Conservation (phyloP, 805 yeast species). For the Lipomyces mesembrius region DNA sequence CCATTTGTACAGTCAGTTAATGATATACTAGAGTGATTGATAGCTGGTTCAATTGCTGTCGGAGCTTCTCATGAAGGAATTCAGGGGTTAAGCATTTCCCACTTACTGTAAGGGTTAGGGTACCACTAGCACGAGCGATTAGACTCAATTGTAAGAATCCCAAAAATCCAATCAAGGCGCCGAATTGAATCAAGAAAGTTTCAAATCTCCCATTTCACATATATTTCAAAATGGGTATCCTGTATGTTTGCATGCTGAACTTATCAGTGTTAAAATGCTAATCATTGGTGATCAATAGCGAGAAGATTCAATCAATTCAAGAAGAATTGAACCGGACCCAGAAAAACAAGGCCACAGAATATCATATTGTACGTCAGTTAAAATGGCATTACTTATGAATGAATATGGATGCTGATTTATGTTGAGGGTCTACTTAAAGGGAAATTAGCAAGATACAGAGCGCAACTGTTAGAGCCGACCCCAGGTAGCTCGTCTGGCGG, state of each 20-base stretch:
- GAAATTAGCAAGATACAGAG: slow-evolving; percentile 81
- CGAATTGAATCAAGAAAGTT: too few relatives aligned
- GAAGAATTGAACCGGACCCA: slow-evolving; percentile 94
- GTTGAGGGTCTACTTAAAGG: slow-evolving; percentile 75
- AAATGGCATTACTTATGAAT: neutral
- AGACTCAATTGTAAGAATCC: too few relatives aligned
- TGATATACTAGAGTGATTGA: neutral
- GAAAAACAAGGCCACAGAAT: slow-evolving; percentile 96
- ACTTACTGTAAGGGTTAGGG: too few relatives aligned
- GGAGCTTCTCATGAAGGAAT: neutral
- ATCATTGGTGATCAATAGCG: slow-evolving; percentile 11
- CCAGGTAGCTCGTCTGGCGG: slow-evolving; percentile 70
- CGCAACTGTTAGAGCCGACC: slow-evolving; percentile 89
- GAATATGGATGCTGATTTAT: neutral
- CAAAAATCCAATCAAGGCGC: too few relatives aligned
- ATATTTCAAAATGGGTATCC: slow-evolving; percentile 19
- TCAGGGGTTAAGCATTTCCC: neutral
- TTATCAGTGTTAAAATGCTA: neutral
- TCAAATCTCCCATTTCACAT: neutral
- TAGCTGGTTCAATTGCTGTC: neutral
- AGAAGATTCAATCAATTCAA: slow-evolving; percentile 60
- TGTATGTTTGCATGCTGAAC: slow-evolving; percentile 12
- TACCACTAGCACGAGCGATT: too few relatives aligned
- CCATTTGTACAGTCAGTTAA: neutral
- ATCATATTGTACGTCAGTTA: slow-evolving; percentile 64